Conservation (phyloP, 108 stramenopile genomes). For the Fistulifera solaris region DNA sequence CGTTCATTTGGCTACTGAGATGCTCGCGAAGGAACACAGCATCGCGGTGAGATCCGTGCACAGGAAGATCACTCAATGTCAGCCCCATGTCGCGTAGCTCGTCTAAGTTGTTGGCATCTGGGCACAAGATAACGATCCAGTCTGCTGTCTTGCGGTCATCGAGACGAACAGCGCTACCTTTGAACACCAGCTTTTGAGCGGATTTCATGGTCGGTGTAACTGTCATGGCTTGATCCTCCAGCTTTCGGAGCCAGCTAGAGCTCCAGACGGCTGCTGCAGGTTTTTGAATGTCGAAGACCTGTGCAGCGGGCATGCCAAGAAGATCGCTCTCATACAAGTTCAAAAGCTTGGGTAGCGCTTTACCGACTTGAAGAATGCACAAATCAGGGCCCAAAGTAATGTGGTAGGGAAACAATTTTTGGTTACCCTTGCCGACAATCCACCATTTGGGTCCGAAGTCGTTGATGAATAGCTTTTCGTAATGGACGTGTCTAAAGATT, state of each 20-base stretch:
- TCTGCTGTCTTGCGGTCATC: not conserved
- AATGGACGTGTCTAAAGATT: not conserved
- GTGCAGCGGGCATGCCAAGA: slow-evolving; percentile 4
- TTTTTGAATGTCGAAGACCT: slow-evolving; percentile 1
- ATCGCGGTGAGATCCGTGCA: slow-evolving; percentile 34
- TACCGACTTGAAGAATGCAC: slow-evolving; percentile 26
- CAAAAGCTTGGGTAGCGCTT: slow-evolving; percentile 17
- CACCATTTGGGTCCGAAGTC: too few species aligned
- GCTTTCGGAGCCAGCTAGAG: slow-evolving; percentile 16
- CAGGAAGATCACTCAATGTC: slow-evolving; percentile 34
- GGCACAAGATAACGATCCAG: slow-evolving; percentile 25
- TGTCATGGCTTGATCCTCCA: slow-evolving; percentile 32
- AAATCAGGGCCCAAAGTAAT: slow-evolving; percentile 26
- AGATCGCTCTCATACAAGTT: slow-evolving; percentile 12
- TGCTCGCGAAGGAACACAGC: slow-evolving; percentile 37
- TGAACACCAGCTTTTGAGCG: slow-evolving; percentile 18
- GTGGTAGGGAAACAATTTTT: slow-evolving; percentile 33
- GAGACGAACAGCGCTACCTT: slow-evolving; percentile 20
- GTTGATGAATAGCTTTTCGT: not conserved
- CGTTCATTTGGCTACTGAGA: slow-evolving; percentile 20
- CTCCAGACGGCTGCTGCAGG: slow-evolving; percentile 10
- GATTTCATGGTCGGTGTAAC: slow-evolving; percentile 8
- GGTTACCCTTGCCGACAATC: slow-evolving; percentile 8
- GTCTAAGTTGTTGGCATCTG: slow-evolving; percentile 29
- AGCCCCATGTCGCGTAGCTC: slow-evolving; percentile 29